phyloP scores from a whole-genome alignment of 352 stramenopile species.

The Phytophthora europaea region DNA sequence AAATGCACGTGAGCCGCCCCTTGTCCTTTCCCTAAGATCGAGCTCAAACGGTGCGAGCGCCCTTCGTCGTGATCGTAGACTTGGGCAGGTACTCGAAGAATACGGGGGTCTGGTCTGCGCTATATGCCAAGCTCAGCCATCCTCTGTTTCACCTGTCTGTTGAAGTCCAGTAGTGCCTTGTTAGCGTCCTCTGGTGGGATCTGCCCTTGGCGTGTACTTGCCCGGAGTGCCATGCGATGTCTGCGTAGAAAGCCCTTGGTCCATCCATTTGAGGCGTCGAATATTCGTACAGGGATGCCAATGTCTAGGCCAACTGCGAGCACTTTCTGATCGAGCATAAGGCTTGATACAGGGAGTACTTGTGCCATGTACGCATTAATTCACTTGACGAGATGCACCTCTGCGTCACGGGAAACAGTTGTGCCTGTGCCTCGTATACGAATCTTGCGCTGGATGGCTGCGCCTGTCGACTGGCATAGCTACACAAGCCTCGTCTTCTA shows the following conservation, averaged over 20 bases:
- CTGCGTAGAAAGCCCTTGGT: too few species aligned
- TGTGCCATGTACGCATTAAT: background rate
- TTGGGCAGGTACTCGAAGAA: conserved; percentile 30
- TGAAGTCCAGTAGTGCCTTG: background rate
- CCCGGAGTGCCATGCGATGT: background rate
- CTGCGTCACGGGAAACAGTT: background rate
- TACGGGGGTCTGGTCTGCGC: conserved; percentile 27
- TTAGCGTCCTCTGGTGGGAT: background rate
- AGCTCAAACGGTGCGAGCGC: conserved; percentile 9
- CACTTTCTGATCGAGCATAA: too few species aligned
- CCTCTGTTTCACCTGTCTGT: background rate
- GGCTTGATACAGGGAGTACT: too few species aligned
- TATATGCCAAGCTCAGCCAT: conserved; percentile 5
- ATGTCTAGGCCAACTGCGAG: too few species aligned
- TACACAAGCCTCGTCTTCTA: background rate
- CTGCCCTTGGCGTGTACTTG: background rate
- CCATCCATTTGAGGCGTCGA: too few species aligned
- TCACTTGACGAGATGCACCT: background rate
- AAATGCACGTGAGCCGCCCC: conserved; percentile 18
- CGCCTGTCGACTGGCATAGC: background rate
- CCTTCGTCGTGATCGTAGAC: conserved; percentile 12
- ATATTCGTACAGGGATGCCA: too few species aligned
- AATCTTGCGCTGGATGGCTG: background rate
- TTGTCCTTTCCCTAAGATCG: conserved; percentile 15
- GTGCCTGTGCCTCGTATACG: background rate